Base-by-base conservation (phyloP, 345 rosid genomes). In the Euphorbia lathyris region DNA sequence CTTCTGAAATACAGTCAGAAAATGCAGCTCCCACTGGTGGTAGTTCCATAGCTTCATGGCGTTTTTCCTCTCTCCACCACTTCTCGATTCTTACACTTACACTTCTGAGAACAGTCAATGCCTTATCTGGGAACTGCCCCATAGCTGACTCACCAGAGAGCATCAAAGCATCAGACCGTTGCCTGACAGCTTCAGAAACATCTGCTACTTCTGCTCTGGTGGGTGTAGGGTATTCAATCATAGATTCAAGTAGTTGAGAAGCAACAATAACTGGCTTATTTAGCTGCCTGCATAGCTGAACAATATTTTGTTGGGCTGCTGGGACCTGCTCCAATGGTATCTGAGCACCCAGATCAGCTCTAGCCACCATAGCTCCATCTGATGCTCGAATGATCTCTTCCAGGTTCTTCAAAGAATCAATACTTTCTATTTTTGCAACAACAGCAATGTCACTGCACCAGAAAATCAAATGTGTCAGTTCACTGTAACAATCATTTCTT, bases 341-440 rank as follows among this genome's bases (percentile, higher is more conserved):
- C 88, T 95, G 99, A 75, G 99, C 99, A 74, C 97, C 99, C 67
- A 95, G 77, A 74, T 95, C 99, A 23, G 97, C 99, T 85, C 99
- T 92, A 47, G 99, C 99, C 29, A 95, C 99, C 99, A 95, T 95
- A 77, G 99, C 99, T 76, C 99, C 99, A 82, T 92, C 98, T 57
- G 99, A 92, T 72, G 96, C 95, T 77, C 27, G 81, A 58, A 92
- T 81, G 58, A 96, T 96, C 70, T 89, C 97, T 83, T 92, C 95
- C 83, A 96, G 85, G 80, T 90, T 96, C 77, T 71, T 89, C 73
- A 96, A 72, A 3, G 99, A 96, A 76, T 92, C 98, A 19, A 90
- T 82, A 72, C 99, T 96, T 83, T 96, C 98, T 56, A 96, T 92
- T 85, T 96, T 96, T 65, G 98, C 98, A 80, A 96, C 83, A 66